These are phyloP conservation scores for Suillus weaverae DNA, from an alignment of 768 basidiomycete genomes.

Conservation along the genomic window DNA sequence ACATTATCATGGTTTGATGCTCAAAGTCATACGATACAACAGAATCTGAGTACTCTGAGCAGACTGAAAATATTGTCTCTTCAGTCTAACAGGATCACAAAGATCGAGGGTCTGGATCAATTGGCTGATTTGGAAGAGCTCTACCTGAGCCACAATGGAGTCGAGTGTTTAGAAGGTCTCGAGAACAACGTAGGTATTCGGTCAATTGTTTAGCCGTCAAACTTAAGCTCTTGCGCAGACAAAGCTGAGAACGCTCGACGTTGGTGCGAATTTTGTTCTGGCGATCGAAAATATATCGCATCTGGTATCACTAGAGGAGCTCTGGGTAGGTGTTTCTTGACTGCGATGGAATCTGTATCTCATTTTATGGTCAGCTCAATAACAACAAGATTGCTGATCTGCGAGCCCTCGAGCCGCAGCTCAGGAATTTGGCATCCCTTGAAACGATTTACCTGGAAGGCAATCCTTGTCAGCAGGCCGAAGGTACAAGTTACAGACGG, in stretches of 20 bases:
- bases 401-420: slow-evolving; percentile 62
- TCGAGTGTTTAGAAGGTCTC: slow-evolving; percentile 80
- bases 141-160: slow-evolving; percentile 93
- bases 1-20: neutral
- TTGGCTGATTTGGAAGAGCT: slow-evolving; percentile 80
- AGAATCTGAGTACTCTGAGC: slow-evolving; percentile 73
- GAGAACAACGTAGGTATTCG: slow-evolving; percentile 69
- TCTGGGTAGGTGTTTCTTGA: slow-evolving; percentile 69
- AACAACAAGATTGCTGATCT: slow-evolving; percentile 82
- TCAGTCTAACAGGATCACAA: slow-evolving; percentile 91
- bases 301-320: slow-evolving; percentile 75
- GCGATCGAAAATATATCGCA: slow-evolving; percentile 83
- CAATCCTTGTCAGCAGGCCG: slow-evolving; percentile 85
- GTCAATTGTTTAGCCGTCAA: neutral
- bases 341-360: neutral
- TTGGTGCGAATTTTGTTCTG: slow-evolving; percentile 82
- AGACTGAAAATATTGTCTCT: slow-evolving; percentile 84
- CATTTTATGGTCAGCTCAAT: slow-evolving; percentile 61
- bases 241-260: slow-evolving; percentile 82
- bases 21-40: neutral
- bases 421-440: slow-evolving; percentile 59
- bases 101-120: slow-evolving; percentile 76
- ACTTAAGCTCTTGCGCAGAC: slow-evolving; percentile 29
- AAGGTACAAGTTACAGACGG: slow-evolving; percentile 77
- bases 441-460: slow-evolving; percentile 93